These are phyloP conservation scores for Graphilbum ipis-grandicollis DNA, from an alignment of 2,329 filamentous ascomycete genomes.

Conservation along the genomic window DNA sequence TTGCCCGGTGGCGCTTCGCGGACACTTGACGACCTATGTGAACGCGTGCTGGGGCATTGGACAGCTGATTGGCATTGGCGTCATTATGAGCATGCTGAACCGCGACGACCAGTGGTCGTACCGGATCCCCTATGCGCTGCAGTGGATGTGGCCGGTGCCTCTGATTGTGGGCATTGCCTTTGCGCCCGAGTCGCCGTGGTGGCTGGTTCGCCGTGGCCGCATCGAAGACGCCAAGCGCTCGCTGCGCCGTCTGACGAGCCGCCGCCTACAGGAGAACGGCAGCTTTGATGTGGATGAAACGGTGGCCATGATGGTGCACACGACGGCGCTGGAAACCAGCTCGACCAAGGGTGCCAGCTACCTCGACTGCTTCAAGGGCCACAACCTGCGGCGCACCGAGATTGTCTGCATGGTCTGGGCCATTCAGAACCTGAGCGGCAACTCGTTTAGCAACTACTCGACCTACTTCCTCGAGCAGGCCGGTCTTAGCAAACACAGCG, in stretches of 20 bases:
- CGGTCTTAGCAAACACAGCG: slow-evolving; percentile 30
- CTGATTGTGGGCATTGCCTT: slow-evolving; percentile 48
- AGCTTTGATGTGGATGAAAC: slow-evolving; percentile 72
- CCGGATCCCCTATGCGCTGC: slow-evolving; percentile 52
- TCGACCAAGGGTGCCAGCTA: slow-evolving; percentile 56
- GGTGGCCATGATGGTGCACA: slow-evolving; percentile 84
- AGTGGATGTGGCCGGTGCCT: slow-evolving; percentile 61
- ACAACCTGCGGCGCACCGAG: slow-evolving; percentile 60
- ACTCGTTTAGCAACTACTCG: slow-evolving; percentile 48
- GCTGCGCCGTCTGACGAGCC: slow-evolving; percentile 46
- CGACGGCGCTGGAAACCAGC: slow-evolving; percentile 60
- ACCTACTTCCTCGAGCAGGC: slow-evolving; percentile 46
- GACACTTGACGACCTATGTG: slow-evolving; percentile 57
- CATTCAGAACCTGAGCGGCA: slow-evolving; percentile 46
- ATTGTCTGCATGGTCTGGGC: slow-evolving; percentile 48
- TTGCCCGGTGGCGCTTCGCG: slow-evolving; percentile 53
- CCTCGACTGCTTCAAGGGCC: slow-evolving; percentile 68
- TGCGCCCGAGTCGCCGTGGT: slow-evolving; percentile 57
- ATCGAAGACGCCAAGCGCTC: slow-evolving; percentile 48
- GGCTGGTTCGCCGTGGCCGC: slow-evolving; percentile 52
- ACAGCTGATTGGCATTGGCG: slow-evolving; percentile 56
- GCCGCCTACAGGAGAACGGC: slow-evolving; percentile 23
- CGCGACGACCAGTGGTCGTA: slow-evolving; percentile 44
- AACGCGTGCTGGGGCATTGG: slow-evolving; percentile 68
- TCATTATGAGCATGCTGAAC: slow-evolving; percentile 49